Evolutionary conservation across 2,329 filamentous ascomycete species (phyloP).

Genomic region (Phaeosphaeriaceae sp.): DNA sequence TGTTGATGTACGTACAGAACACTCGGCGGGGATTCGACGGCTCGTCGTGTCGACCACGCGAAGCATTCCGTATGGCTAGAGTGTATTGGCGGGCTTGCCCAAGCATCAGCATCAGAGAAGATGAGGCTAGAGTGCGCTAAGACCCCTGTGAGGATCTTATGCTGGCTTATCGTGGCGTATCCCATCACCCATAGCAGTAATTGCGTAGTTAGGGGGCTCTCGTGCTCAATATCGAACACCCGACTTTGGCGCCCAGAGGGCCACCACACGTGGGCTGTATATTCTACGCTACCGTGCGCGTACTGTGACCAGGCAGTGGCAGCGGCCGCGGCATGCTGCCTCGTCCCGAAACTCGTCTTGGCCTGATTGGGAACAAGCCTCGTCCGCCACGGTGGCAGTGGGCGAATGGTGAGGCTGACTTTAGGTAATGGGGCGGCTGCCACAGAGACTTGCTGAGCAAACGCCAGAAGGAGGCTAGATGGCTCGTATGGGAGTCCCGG

Average conservation of each 20-base stretch:
- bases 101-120: background rate
- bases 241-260: slow-evolving; percentile 12
- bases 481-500: slow-evolving; percentile 28
- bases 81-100: slow-evolving; percentile 1
- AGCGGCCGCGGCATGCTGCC: slow-evolving; percentile 25
- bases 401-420: slow-evolving; percentile 25
- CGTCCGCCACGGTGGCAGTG: slow-evolving; percentile 11
- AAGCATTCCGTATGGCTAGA: background rate
- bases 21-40: background rate
- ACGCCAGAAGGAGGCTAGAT: slow-evolving; percentile 13
- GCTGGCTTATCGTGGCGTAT: slow-evolving; percentile 24
- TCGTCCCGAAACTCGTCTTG: slow-evolving; percentile 26
- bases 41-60: too few species aligned
- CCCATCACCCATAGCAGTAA: slow-evolving; percentile 4
- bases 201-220: slow-evolving; percentile 16
- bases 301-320: slow-evolving; percentile 12
- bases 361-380: slow-evolving; percentile 15
- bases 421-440: slow-evolving; percentile 28
- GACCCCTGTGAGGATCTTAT: slow-evolving; percentile 34
- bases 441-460: slow-evolving; percentile 6
- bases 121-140: slow-evolving; percentile 7
- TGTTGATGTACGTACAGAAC: background rate
- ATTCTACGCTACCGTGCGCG: slow-evolving; percentile 18
- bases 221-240: slow-evolving; percentile 16
- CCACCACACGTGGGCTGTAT: slow-evolving; percentile 22